phyloP scores from a whole-genome alignment of 805 yeast species.

The Wickerhamiella vanderwaltii region DNA sequence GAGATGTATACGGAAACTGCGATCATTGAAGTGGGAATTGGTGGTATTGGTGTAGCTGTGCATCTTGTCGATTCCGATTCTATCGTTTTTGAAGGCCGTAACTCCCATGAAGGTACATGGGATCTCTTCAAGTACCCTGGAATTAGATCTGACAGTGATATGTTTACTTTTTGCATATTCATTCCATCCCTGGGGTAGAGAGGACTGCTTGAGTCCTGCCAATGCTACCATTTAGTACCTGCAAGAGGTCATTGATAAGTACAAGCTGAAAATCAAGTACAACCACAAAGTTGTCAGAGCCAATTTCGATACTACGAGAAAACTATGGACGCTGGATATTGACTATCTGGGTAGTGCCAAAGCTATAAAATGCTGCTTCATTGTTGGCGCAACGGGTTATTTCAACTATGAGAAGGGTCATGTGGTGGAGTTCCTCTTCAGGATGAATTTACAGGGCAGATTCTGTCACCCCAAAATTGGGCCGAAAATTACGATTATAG shows the following conservation, averaged over 20 bases:
- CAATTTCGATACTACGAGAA: background rate
- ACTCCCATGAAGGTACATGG: conserved; percentile 3
- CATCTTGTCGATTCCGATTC: background rate
- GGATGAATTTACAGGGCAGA: background rate
- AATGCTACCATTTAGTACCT: conserved; percentile 1
- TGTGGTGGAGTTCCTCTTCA: background rate
- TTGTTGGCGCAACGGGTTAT: conserved; percentile 6
- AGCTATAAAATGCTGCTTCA: background rate
- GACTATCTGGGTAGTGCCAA: background rate
- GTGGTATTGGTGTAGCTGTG: conserved; percentile 5
- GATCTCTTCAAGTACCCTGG: conserved; percentile 8
- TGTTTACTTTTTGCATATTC: conserved; percentile 8
- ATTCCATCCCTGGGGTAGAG: conserved; percentile 5
- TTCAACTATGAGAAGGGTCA: conserved; percentile 2
- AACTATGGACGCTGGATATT: conserved; percentile 3
- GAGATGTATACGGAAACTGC: background rate
- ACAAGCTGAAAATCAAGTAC: background rate
- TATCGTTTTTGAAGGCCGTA: conserved; percentile 2
- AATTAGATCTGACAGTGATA: conserved; percentile 5
- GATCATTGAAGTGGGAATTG: conserved; percentile 6
- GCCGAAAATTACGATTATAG: conserved; percentile 1
- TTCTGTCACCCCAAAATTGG: conserved; percentile 4
- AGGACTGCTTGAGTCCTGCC: conserved; percentile 1
- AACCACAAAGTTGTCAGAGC: conserved; percentile 1
- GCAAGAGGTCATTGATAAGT: conserved; percentile 6